Evolutionary conservation across 768 basidiomycete genomes (phyloP), one percentile per base, ranked within the genome.

Genomic region (Phlegmacium glaucopus): DNA sequence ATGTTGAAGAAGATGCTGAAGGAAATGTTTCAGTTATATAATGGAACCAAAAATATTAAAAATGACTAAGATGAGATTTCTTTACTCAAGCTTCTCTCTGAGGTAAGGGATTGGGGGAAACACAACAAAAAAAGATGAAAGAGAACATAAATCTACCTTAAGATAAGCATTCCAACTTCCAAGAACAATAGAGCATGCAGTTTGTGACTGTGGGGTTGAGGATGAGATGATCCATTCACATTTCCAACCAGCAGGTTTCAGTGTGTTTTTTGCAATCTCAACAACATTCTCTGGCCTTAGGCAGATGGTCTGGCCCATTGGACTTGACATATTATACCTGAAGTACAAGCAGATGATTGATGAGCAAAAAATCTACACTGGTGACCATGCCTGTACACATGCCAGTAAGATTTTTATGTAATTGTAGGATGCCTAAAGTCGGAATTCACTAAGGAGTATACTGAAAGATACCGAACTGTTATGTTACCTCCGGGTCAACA

Each of bases 161-260:
- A 56, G 51, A 29, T 64, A 59, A 13, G 59, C 55, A 49, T 54
- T 59, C 64, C 63, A 68, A 39, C 62, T 60, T 6, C 48, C 48
- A 17, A 65, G 58, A 4, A 57, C 26, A 15, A 55, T 49, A 26
- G 41, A 47, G 44, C 66, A 68, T 35, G 50, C 45, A 5, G 35
- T 22, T 25, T 42, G 47, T 43, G 51, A 54, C 44, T 56, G 48
- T 25, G 45, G 15, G 16, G 47, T 27, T 6, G 42, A 41, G 27
- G 35, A 32, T 41, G 22, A 22, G 22, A 22, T 5, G 22, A 52
- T 54, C 66, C 66, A 68, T 44, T 65, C 63, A 57, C 66, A 68
- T 11, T 39, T 46, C 53, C 51, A 54, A 9, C 54, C 54, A 9
- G 51, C 13, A 28, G 55, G 52, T 25, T 51, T 53, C 13, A 63